Evolutionary conservation across 176 grass and related monocot species (phyloP), one percentile per base, ranked within the genome.

Genomic region (Phyllostachys edulis): DNA sequence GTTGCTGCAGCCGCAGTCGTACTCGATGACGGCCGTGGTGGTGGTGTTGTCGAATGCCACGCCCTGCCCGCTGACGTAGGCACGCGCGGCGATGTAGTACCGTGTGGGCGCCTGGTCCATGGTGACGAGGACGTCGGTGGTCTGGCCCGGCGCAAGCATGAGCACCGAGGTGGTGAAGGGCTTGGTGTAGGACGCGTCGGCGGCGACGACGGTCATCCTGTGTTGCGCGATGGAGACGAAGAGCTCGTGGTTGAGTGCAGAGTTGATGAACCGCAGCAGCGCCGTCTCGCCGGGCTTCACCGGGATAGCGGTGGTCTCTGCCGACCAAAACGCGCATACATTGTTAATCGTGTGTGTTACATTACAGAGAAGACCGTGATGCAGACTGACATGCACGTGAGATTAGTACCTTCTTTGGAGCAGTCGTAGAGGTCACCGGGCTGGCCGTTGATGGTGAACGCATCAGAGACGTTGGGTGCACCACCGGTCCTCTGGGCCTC

Each of bases 361-460:
- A 57, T 57, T 55, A 7, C 51, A 55, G 17, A 21, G 55, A 20
- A 55, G 52, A 21, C 7, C 18, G 2, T 21, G 5, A 39, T 68
- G 63, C 34, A 80, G 10, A 5, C 16, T 18, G 13, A 4, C 1
- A 42, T 21, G 27, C 40, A 12, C 7, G 40, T 16, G 15, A 2
- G 17, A 39, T 13, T 13, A 32, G 6, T 78, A 89, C 92, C 87
- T 85, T 94, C 54, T 4, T 69, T n/a, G 49, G 94, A 97, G 79
- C 94, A 97, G 23, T 88, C 78, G 85, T 32, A 92, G 65, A 90
- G 85, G 80, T 97, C 94, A 4, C 94, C 94, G 37, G 94, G 94
- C 82, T 97, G 91, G 54, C 89, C 91, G 61, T 97, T 94, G 89
- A 97, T 81, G 74, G 94, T 97, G 87, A 90, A 90, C 17, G 94